phyloP scores from a whole-genome alignment of 257 asterid species.

The Vinca minor region DNA sequence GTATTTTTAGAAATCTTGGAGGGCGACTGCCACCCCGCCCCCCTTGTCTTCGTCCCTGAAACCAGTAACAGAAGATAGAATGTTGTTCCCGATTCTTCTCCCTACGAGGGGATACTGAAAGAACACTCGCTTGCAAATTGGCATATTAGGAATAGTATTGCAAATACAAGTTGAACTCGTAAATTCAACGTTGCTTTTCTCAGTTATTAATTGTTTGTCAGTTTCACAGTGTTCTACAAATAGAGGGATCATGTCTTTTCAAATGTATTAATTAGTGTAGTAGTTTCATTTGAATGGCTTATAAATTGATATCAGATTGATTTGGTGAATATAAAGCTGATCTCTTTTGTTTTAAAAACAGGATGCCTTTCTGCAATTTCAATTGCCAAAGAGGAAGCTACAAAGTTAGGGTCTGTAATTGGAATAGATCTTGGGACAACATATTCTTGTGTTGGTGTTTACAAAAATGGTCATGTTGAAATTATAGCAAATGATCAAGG shows the following conservation, averaged over 20 bases:
- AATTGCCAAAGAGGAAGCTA: conserved; percentile 49
- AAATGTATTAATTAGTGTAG: background rate
- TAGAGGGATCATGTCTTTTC: background rate
- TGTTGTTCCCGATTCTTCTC: no score
- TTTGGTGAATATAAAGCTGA: background rate
- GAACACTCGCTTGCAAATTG: no score
- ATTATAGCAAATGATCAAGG: conserved; percentile 80
- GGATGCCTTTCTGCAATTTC: conserved; percentile 43
- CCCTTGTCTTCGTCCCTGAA: no score
- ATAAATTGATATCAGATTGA: background rate
- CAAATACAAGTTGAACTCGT: no score
- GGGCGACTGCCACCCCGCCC: no score
- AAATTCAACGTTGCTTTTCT: no score
- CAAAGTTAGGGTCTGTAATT: conserved; percentile 58
- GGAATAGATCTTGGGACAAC: conserved; percentile 77
- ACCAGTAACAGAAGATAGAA: background rate
- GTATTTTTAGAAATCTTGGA: no score
- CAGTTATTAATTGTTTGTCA: no score
- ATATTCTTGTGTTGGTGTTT: conserved; percentile 78
- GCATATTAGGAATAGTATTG: no score
- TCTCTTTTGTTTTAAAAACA: conserved; percentile 17
- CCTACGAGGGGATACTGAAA: no score
- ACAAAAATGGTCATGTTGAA: conserved; percentile 64
- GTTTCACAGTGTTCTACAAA: no score
- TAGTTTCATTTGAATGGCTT: background rate